Evolutionary conservation across 1,284 basidiomycete species (phyloP).

Genomic region (Rhizoctonia solani): DNA sequence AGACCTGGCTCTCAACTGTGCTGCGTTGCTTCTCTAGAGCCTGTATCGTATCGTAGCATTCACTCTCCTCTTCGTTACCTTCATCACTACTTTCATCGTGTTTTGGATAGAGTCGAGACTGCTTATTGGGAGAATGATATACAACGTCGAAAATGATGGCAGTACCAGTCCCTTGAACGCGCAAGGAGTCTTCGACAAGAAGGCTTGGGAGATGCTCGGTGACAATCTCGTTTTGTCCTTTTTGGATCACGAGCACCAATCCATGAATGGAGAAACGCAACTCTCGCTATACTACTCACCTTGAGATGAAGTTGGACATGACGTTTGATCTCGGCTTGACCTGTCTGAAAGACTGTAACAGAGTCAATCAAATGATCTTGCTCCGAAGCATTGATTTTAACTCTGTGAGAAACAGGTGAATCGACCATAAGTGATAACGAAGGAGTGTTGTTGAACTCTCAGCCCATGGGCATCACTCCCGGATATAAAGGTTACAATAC

Average conservation of each 20-base stretch:
- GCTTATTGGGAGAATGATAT: slow-evolving; percentile 35
- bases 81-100: not conserved
- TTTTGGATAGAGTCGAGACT: not conserved
- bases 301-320: slow-evolving; percentile 5
- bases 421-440: too few relatives aligned
- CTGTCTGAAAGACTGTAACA: slow-evolving; percentile 20
- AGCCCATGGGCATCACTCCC: too few relatives aligned
- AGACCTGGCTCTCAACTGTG: slow-evolving; percentile 28
- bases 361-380: slow-evolving; percentile 8
- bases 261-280: not conserved
- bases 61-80: slow-evolving; percentile 30
- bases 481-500: too few relatives aligned
- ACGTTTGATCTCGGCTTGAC: slow-evolving; percentile 14
- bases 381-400: slow-evolving; percentile 17
- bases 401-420: slow-evolving; percentile 5
- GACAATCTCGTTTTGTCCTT: slow-evolving; percentile 42
- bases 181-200: slow-evolving; percentile 41
- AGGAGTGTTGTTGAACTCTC: too few relatives aligned
- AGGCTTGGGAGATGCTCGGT: slow-evolving; percentile 39
- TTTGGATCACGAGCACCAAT: slow-evolving; percentile 5
- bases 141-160: slow-evolving; percentile 42
- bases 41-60: slow-evolving; percentile 41
- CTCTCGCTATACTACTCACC: not conserved
- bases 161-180: slow-evolving; percentile 42
- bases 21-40: slow-evolving; percentile 31